Conservation (phyloP, 441 rosid genomes). For the Populus hybrid region DNA sequence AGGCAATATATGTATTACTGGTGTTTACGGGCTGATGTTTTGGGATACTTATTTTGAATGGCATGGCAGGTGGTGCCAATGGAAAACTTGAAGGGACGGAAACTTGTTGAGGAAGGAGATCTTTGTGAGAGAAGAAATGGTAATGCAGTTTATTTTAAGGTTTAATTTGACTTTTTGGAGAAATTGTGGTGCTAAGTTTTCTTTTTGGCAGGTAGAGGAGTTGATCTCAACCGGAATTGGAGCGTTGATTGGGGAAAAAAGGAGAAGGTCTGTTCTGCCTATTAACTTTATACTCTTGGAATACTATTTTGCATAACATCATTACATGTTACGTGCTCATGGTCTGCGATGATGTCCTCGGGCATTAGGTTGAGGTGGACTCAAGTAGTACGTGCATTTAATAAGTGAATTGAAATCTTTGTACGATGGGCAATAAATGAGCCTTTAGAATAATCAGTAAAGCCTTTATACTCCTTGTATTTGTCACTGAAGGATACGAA, state of each 20-base stretch:
- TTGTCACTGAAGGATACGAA: background rate
- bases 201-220: constrained; percentile 80
- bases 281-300: background rate
- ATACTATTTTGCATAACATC: background rate
- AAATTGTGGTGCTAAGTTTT: constrained; percentile 9
- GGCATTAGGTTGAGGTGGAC: too few species aligned
- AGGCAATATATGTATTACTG: background rate
- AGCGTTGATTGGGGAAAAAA: constrained; percentile 99
- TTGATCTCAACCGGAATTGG: constrained; percentile 98
- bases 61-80: constrained; percentile 69
- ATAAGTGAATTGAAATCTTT: background rate
- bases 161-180: constrained; percentile 20
- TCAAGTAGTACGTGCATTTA: too few species aligned
- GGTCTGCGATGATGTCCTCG: too few species aligned
- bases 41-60: constrained; percentile 13
- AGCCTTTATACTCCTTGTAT: background rate
- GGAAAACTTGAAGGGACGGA: constrained; percentile 88
- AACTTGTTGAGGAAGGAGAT: constrained; percentile 81
- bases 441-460: background rate
- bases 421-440: background rate
- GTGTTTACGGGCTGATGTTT: background rate
- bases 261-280: constrained; percentile 60
- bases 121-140: constrained; percentile 94
- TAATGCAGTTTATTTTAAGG: constrained; percentile 18
- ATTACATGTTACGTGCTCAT: too few species aligned